Evolutionary conservation across 352 stramenopile species (phyloP), one percentile per base, ranked within the genome.

Genomic region (Pythium diclinum): DNA sequence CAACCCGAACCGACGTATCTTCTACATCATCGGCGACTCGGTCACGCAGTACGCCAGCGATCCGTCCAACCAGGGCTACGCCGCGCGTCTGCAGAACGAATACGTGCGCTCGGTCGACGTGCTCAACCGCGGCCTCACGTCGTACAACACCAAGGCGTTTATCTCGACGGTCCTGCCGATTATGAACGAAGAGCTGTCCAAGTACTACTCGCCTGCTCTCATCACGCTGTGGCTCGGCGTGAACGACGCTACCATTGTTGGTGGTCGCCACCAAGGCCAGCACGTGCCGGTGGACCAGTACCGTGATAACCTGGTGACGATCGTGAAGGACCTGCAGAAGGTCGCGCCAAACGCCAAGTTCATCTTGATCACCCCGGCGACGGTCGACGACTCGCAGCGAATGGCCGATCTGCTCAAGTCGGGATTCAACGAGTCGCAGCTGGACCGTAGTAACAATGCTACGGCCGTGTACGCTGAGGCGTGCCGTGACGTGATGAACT

Each of bases 151-250:
- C 17, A 46, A 32, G 17, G 53, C 66, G 75, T 76, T 75, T 38
- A 56, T 81, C 6, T 46, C 80, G 54, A 72, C 67, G 19, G 75
- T 68, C 7, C 56, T 89, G 13, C 78, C 79, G 4, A 52, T 75
- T 16, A 46, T 84, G 19, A 61, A 66, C 13, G 52, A 64, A 0
- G 79, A 89, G 47, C 61, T 84, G 17, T 44, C 62, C 21, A 51
- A 38, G 10, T 71, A 63, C 73, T 54, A 58, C 17, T 30, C 47
- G 49, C 73, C 74, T 3, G 57, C 67, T 3, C 38, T 91, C 17
- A 68, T 91, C 25, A 86, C 74, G 25, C 40, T 89, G 10, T 89
- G 76, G 73, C 68, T 87, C 3, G 82, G 82, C 21, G 73, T 80
- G 23, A 91, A 91, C 64, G 82, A 91, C 54, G 79, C 82, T 3